Evolutionary conservation across 139 green algal genomes (phyloP).

Genomic region (Tetraselmis striata): DNA sequence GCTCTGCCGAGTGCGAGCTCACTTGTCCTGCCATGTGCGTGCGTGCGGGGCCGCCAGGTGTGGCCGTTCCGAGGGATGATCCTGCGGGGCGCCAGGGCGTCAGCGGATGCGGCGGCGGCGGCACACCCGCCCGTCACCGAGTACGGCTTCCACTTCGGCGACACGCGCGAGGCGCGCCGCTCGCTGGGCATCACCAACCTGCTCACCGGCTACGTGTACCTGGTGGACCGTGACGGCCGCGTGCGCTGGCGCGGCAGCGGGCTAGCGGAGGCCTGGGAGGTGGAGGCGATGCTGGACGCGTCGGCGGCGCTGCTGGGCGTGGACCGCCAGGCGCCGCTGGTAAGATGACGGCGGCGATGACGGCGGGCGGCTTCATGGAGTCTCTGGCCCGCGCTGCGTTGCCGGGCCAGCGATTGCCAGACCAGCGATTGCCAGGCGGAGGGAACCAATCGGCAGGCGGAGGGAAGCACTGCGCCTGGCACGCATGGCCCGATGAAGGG

Average conservation of each 20-base stretch:
- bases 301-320: neutral
- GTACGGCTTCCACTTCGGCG: conserved; percentile 1
- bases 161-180: neutral
- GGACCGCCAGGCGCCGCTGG: neutral
- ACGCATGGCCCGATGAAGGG: no score
- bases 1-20: no score
- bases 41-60: no score
- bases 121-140: neutral
- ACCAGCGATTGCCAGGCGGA: no score
- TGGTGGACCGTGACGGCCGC: neutral
- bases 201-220: conserved; percentile 4
- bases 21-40: no score
- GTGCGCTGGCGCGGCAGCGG: conserved; percentile 2
- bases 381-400: no score
- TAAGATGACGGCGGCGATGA: no score
- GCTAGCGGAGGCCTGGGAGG: neutral
- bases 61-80: neutral
- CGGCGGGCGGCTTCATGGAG: no score
- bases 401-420: no score
- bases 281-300: neutral
- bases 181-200: conserved; percentile 1
- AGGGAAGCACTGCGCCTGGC: no score
- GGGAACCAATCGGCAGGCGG: no score
- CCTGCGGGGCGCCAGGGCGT: neutral
- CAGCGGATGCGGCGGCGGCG: neutral